Conservation (phyloP, 306 rosid genomes). For the Gastrolobium bilobum region DNA sequence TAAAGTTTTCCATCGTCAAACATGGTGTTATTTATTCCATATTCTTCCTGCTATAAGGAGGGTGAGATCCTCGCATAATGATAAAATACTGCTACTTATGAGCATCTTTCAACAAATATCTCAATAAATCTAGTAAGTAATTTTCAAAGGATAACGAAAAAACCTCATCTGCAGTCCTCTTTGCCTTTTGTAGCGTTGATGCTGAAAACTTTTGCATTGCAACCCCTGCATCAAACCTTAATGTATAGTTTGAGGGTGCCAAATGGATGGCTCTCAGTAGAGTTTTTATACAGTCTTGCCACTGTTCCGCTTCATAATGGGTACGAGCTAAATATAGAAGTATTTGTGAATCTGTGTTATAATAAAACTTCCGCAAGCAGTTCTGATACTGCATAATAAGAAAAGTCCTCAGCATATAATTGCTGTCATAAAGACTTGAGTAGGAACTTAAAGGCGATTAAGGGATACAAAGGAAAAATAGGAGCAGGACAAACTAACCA, state of each 20-base stretch:
- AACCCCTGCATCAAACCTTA: constrained; percentile 98
- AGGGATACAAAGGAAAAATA: constrained; percentile 41
- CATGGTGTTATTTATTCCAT: neutral
- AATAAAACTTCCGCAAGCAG: constrained; percentile 94
- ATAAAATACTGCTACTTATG: neutral
- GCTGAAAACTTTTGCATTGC: constrained; percentile 99
- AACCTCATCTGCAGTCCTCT: constrained; percentile 98
- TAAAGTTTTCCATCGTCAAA: constrained; percentile 3
- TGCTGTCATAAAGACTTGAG: constrained; percentile 35
- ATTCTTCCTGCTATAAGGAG: constrained; percentile 26
- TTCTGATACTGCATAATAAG: constrained; percentile 89
- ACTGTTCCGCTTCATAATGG: constrained; percentile 96
- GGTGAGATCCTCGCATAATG: neutral
- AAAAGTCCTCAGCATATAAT: constrained; percentile 50
- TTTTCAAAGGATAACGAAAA: constrained; percentile 36
- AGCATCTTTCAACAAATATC: constrained; percentile 31
- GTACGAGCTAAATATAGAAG: constrained; percentile 97
- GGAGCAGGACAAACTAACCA: constrained; percentile 63
- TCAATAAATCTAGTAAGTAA: constrained; percentile 10
- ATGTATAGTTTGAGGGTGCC: constrained; percentile 95
- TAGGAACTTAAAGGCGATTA: constrained; percentile 18
- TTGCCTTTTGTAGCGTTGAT: constrained; percentile 89
- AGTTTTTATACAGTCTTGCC: constrained; percentile 99
- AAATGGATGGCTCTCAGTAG: constrained; percentile 94
- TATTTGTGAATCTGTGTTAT: constrained; percentile 94